These are phyloP conservation scores for Alternaria arbusti DNA, from an alignment of 2,329 filamentous ascomycete genomes.

Conservation along the genomic window DNA sequence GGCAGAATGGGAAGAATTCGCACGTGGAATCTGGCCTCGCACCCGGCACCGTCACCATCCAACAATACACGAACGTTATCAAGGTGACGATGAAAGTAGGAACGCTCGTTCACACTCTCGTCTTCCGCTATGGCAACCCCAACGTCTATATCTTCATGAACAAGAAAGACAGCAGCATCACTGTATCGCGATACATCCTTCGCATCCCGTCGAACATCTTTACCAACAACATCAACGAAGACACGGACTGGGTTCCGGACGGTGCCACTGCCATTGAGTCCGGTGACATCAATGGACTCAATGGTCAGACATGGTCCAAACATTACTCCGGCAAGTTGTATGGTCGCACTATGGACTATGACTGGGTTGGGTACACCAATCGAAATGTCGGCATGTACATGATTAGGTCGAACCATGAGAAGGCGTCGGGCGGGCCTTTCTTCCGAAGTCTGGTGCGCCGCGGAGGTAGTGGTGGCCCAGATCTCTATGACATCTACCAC, in stretches of 20 bases:
- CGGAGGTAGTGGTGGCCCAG: slow-evolving; percentile 44
- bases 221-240: slow-evolving; percentile 39
- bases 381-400: slow-evolving; percentile 47
- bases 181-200: slow-evolving; percentile 50
- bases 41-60: slow-evolving; percentile 59
- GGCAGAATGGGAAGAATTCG: slow-evolving; percentile 51
- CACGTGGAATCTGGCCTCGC: slow-evolving; percentile 65
- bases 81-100: slow-evolving; percentile 64
- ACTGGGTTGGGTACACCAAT: slow-evolving; percentile 49
- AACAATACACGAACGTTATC: slow-evolving; percentile 49
- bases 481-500: slow-evolving; percentile 54
- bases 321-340: slow-evolving; percentile 51
- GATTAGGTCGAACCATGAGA: slow-evolving; percentile 52
- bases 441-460: slow-evolving; percentile 51
- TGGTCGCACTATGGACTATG: slow-evolving; percentile 49
- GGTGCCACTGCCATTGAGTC: slow-evolving; percentile 24
- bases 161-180: slow-evolving; percentile 49
- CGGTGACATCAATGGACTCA: slow-evolving; percentile 25
- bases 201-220: slow-evolving; percentile 32
- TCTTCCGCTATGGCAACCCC: slow-evolving; percentile 64
- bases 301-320: slow-evolving; percentile 48
- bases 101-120: slow-evolving; percentile 66
- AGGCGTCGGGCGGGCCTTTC: slow-evolving; percentile 49
- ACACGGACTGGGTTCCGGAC: slow-evolving; percentile 42
- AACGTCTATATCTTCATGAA: slow-evolving; percentile 59